These are phyloP conservation scores for Crithidia expoeki DNA, from an alignment of 208 protist genomes.

Conservation along the genomic window DNA sequence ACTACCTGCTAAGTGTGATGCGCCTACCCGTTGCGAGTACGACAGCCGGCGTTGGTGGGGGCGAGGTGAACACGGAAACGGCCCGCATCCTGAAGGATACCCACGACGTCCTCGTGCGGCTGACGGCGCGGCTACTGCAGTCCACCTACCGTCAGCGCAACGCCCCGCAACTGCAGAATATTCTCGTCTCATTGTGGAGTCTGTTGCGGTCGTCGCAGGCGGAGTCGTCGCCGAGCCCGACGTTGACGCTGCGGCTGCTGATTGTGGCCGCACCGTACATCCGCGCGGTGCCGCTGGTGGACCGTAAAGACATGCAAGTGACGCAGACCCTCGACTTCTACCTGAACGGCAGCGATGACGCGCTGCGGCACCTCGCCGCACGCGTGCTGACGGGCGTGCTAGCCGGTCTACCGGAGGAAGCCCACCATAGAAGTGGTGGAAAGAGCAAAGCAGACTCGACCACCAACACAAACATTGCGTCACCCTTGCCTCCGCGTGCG, in stretches of 20 bases:
- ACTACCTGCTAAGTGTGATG: constrained; percentile 36
- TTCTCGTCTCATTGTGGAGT: constrained; percentile 40
- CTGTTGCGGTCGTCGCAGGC: constrained; percentile 22
- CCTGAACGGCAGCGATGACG: constrained; percentile 37
- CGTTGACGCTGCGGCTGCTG: constrained; percentile 39
- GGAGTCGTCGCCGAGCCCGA: constrained; percentile 16
- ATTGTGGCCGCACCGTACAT: constrained; percentile 73
- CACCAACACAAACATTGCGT: background rate
- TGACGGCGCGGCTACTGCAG: constrained; percentile 41
- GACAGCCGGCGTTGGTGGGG: background rate
- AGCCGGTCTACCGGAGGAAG: constrained; percentile 44
- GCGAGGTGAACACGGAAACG: constrained; percentile 9
- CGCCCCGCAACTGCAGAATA: constrained; percentile 63
- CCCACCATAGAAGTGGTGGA: background rate
- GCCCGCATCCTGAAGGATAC: constrained; percentile 26
- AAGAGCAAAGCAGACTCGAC: background rate
- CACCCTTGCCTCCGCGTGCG: constrained; percentile 1
- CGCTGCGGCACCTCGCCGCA: constrained; percentile 42
- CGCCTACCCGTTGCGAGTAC: constrained; percentile 18
- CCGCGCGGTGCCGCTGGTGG: constrained; percentile 59
- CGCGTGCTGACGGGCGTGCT: constrained; percentile 57
- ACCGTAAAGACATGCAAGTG: constrained; percentile 51
- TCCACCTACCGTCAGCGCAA: constrained; percentile 58
- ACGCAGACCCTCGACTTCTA: constrained; percentile 40
- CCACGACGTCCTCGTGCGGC: constrained; percentile 38